A percentile compares a stretch with the other conserved stretches of the same genome.
Evolutionary conservation across 768 basidiomycete genomes (phyloP).

Genomic region (Tulasnella sp.): DNA sequence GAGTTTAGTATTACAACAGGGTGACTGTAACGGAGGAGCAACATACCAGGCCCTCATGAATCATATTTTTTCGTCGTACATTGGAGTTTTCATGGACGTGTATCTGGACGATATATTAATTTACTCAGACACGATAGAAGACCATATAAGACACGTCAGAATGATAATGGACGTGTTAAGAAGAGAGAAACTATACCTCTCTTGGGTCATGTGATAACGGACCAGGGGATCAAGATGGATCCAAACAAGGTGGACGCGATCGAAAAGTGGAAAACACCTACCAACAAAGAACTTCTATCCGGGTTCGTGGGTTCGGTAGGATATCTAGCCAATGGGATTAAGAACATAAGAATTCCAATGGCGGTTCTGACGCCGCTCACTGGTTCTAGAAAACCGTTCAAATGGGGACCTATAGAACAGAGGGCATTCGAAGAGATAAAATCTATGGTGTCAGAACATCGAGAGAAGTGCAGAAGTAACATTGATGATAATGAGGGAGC

Average conservation of each 20-base stretch:
- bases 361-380: too few species aligned
- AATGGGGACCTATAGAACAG: conserved; percentile 29
- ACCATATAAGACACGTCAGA: conserved; percentile 29
- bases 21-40: conserved; percentile 30
- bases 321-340: too few species aligned
- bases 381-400: too few species aligned
- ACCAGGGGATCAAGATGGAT: too few species aligned
- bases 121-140: too few species aligned
- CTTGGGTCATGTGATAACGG: conserved; percentile 33
- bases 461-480: conserved; percentile 26
- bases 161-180: conserved; percentile 30
- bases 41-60: conserved; percentile 34
- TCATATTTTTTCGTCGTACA: too few species aligned
- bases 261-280: conserved; percentile 30
- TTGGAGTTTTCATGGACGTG: too few species aligned
- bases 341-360: too few species aligned
- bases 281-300: conserved; percentile 32
- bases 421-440: conserved; percentile 32
- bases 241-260: too few species aligned
- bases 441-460: conserved; percentile 13
- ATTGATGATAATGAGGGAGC: conserved; percentile 23
- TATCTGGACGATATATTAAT: too few species aligned
- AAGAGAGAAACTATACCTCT: conserved; percentile 30
- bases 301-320: too few species aligned
- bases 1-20: conserved; percentile 21